A percentile compares a stretch with the other conserved stretches of the same genome.
Evolutionary conservation across 345 rosid genomes (phyloP).

Genomic region (Gossypium mustelinum): DNA sequence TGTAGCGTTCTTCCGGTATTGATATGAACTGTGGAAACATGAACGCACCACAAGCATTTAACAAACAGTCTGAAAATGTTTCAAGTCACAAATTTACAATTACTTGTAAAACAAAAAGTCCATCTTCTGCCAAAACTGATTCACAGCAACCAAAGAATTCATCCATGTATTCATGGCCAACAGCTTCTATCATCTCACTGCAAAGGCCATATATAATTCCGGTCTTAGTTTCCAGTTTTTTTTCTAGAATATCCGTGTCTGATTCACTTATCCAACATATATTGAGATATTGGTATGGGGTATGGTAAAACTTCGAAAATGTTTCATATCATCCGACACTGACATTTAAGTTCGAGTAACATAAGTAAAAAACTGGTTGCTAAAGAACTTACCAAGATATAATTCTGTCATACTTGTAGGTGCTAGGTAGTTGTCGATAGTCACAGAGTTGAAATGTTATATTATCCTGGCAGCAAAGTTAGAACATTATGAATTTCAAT

Average conservation of each 20-base stretch:
- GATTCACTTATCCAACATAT: no score
- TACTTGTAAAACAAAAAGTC: constrained; percentile 82
- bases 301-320: neutral
- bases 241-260: no score
- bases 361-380: no score
- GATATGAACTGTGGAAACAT: constrained; percentile 61
- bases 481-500: neutral
- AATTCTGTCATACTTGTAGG: constrained; percentile 65
- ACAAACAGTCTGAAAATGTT: neutral
- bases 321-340: no score
- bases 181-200: constrained; percentile 94
- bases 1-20: constrained; percentile 77
- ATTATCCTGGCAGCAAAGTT: constrained; percentile 38
- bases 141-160: constrained; percentile 70
- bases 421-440: constrained; percentile 61
- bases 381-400: constrained; percentile 61
- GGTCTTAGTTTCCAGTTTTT: neutral
- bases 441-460: constrained; percentile 68
- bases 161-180: constrained; percentile 92
- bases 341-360: no score
- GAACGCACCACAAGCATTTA: neutral
- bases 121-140: constrained; percentile 68
- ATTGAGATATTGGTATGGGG: neutral
- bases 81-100: neutral
- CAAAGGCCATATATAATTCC: constrained; percentile 7